These are phyloP conservation scores for Chalciporus piperatus DNA, from an alignment of 768 basidiomycete genomes.

Conservation along the genomic window DNA sequence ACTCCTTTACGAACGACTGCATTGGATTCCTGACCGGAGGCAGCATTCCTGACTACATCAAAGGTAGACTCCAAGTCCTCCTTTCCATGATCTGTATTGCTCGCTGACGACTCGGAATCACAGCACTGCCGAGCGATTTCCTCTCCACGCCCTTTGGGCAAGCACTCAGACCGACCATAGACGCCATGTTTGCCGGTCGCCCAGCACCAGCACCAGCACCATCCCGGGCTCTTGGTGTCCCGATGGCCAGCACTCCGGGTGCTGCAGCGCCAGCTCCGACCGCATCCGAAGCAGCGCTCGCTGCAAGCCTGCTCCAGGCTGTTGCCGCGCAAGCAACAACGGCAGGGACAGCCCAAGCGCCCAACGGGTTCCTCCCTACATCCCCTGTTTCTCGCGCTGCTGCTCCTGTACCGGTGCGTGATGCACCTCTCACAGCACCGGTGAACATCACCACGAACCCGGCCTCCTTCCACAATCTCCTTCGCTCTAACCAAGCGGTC, in stretches of 20 bases:
- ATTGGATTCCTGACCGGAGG: constrained; percentile 84
- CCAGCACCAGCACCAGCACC: constrained; percentile 21
- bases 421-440: constrained; percentile 53
- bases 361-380: neutral
- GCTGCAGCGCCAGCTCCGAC: constrained; percentile 26
- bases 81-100: neutral
- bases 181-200: constrained; percentile 71
- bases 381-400: constrained; percentile 1
- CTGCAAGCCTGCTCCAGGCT: constrained; percentile 53
- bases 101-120: neutral
- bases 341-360: constrained; percentile 6
- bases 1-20: constrained; percentile 89
- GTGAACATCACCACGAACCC: constrained; percentile 74
- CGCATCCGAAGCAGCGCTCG: constrained; percentile 46
- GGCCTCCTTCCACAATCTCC: constrained; percentile 63
- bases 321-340: constrained; percentile 51
- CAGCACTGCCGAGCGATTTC: constrained; percentile 80
- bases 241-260: constrained; percentile 17
- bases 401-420: constrained; percentile 16
- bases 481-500: constrained; percentile 66
- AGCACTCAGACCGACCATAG: constrained; percentile 85
- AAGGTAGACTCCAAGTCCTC: constrained; percentile 42
- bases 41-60: constrained; percentile 79
- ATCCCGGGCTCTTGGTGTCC: neutral
- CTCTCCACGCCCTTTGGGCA: constrained; percentile 87